These are phyloP conservation scores for Ciborinia camelliae DNA, from an alignment of 2,329 filamentous ascomycete species.

Conservation along the genomic window DNA sequence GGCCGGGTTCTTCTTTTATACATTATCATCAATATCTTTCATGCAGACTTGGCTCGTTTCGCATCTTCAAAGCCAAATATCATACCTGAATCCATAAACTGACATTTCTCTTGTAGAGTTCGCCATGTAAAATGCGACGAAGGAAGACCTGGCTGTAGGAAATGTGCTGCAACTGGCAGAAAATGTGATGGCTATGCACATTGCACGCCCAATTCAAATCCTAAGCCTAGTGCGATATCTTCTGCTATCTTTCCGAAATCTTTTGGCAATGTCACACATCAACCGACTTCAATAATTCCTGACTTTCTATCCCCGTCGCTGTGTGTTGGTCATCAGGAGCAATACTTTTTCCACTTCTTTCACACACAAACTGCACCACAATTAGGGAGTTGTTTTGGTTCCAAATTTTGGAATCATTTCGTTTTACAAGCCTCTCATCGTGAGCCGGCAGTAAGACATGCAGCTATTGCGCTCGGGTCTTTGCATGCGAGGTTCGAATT, in stretches of 20 bases:
- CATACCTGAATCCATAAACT: background rate
- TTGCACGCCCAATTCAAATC: background rate
- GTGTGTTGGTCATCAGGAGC: constrained; percentile 17
- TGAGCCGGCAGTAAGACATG: constrained; percentile 27
- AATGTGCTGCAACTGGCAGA: constrained; percentile 15
- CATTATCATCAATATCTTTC: background rate
- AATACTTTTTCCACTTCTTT: constrained; percentile 56
- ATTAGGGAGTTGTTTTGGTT: constrained; percentile 63
- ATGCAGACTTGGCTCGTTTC: too few species aligned
- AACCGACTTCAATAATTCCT: background rate
- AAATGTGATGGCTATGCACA: constrained; percentile 22
- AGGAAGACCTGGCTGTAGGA: constrained; percentile 17
- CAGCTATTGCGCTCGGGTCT: constrained; percentile 25
- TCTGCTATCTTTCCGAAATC: background rate
- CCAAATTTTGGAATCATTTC: constrained; percentile 58
- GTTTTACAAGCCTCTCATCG: constrained; percentile 60
- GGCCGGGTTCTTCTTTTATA: background rate
- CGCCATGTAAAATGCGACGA: constrained; percentile 24
- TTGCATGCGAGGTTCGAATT: constrained; percentile 25
- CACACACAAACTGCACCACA: constrained; percentile 55
- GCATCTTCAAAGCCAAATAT: too few species aligned
- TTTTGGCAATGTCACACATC: background rate
- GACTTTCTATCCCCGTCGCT: constrained; percentile 1
- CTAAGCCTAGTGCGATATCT: background rate
- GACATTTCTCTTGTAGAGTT: constrained; percentile 12